Conservation (phyloP, 2,329 filamentous ascomycete species). For the Fusarium newnesense region DNA sequence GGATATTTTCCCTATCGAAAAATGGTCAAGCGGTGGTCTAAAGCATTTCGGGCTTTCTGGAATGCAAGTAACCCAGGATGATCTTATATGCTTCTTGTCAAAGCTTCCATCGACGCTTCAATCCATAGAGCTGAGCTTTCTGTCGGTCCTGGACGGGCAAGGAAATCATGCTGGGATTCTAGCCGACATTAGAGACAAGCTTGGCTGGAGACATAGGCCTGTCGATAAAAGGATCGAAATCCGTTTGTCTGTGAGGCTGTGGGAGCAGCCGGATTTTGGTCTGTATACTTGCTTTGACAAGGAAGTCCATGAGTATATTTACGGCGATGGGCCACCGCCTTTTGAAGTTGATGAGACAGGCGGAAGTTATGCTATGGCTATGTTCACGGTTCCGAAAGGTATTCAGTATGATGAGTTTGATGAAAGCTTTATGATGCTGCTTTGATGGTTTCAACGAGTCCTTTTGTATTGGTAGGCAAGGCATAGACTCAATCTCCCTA, state of each 20-base stretch:
- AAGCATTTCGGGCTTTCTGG: neutral
- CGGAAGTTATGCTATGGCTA: neutral
- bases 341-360: neutral
- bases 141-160: neutral
- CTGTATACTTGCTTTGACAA: neutral
- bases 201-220: neutral
- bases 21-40: neutral
- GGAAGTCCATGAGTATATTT: conserved; percentile 7
- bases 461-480: no score
- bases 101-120: neutral
- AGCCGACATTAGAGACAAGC: neutral
- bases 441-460: no score
- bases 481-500: no score
- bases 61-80: neutral
- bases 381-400: neutral
- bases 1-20: neutral
- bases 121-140: neutral
- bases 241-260: neutral
- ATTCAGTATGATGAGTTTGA: neutral
- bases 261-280: neutral
- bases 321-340: neutral
- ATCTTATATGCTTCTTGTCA: neutral
- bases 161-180: neutral
- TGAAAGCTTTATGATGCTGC: rapidly evolving
- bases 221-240: neutral